Evolutionary conservation across 1,284 basidiomycete species (phyloP).

Genomic region (Cutaneotrichosporon sp.): DNA sequence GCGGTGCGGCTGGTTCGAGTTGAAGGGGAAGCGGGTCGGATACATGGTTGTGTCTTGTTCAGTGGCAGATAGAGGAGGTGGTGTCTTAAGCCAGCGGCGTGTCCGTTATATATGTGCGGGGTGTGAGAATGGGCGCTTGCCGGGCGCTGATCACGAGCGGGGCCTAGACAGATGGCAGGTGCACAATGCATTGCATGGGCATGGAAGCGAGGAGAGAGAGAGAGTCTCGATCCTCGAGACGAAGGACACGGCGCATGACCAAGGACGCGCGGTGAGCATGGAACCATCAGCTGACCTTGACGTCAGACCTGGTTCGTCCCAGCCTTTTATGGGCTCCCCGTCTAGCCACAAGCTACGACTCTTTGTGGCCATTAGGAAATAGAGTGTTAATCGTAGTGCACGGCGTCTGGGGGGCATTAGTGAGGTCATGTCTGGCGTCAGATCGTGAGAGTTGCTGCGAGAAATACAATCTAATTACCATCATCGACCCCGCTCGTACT

Average conservation of each 20-base stretch:
- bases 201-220: neutral
- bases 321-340: neutral
- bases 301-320: conserved; percentile 9
- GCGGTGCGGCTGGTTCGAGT: conserved; percentile 14
- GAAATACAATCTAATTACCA: no score
- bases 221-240: no score
- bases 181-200: no score
- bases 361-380: neutral
- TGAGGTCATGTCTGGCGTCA: neutral
- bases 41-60: conserved; percentile 4
- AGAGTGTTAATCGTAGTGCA: neutral
- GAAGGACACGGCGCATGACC: neutral
- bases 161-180: neutral
- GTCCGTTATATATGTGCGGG: neutral
- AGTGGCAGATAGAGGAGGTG: neutral
- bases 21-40: conserved; percentile 1
- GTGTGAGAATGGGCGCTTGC: neutral
- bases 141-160: neutral
- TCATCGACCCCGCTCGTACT: no score
- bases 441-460: neutral
- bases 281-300: conserved; percentile 7
- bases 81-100: neutral
- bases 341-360: neutral
- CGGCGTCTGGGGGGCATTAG: neutral
- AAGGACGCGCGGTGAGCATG: neutral